Conservation (phyloP, 179 eudicot species). For the Beta lomatogona region DNA sequence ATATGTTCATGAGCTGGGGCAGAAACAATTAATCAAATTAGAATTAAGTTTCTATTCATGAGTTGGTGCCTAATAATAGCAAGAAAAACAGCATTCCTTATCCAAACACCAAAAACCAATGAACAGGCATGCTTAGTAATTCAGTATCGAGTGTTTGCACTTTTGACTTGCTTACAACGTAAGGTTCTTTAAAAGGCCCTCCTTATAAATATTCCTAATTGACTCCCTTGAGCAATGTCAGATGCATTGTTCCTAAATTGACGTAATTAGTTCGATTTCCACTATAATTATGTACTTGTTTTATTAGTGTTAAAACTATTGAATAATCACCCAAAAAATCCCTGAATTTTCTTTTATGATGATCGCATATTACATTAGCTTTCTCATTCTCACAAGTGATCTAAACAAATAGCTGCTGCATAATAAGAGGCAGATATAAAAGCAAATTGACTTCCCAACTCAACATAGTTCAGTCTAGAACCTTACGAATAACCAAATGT, state of each 20-base stretch:
- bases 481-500: not conserved
- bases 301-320: no score
- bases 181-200: not conserved
- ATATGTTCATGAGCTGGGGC: not conserved
- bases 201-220: not conserved
- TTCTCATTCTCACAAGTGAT: not conserved
- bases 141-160: not conserved
- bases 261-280: not conserved
- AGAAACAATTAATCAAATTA: not conserved
- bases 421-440: not conserved
- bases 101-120: not conserved
- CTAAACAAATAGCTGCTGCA: not conserved
- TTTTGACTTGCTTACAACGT: not conserved
- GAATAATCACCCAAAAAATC: not conserved
- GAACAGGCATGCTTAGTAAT: not conserved
- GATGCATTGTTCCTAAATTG: not conserved
- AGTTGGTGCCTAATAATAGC: not conserved
- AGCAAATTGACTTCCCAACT: not conserved
- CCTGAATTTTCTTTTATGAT: not conserved
- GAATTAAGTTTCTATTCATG: not conserved
- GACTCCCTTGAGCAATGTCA: not conserved
- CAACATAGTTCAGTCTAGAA: not conserved
- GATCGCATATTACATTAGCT: not conserved
- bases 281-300: no score
- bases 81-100: not conserved